Evolutionary conservation across 2,329 filamentous ascomycete species (phyloP).

Genomic region (Aspergillus sp.): DNA sequence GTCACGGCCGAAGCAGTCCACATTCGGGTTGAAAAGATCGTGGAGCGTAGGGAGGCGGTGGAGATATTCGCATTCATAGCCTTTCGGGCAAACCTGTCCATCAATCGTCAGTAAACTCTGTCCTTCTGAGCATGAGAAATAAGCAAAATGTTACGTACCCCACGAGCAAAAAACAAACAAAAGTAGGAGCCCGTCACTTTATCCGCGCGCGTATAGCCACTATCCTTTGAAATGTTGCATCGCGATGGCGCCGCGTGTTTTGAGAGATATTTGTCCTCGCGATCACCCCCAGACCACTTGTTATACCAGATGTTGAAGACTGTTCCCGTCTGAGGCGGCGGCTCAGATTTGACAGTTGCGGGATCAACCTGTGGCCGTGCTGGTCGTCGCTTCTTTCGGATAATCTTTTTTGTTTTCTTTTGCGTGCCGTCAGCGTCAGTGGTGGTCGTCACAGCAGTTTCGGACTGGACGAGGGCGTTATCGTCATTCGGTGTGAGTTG

Average conservation of each 20-base stretch:
- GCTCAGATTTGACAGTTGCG: conserved; percentile 75
- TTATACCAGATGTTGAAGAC: conserved; percentile 99
- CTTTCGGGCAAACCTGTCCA: conserved; percentile 60
- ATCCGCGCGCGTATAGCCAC: conserved; percentile 76
- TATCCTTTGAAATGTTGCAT: conserved; percentile 80
- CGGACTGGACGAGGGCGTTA: conserved; percentile 8
- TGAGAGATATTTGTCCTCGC: conserved; percentile 85
- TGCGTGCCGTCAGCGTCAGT: conserved; percentile 24
- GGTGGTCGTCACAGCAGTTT: conserved; percentile 18
- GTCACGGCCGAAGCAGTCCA: conserved; percentile 93
- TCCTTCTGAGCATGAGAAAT: neutral
- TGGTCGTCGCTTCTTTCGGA: conserved; percentile 85
- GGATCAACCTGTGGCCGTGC: conserved; percentile 90
- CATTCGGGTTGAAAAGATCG: conserved; percentile 88
- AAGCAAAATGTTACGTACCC: conserved; percentile 49
- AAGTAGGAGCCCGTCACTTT: conserved; percentile 79
- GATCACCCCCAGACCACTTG: conserved; percentile 95
- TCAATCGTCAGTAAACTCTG: neutral
- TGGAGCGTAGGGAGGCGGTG: conserved; percentile 83
- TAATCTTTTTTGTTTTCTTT: conserved; percentile 84
- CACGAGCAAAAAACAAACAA: conserved; percentile 77
- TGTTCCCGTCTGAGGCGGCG: conserved; percentile 87
- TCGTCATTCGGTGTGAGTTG: conserved; percentile 3
- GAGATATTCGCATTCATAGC: conserved; percentile 90
- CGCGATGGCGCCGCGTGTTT: conserved; percentile 79